Percentiles rank a stretch among this genome's conserved stretches.
phyloP scores from a whole-genome alignment of 768 basidiomycete genomes.

The Epithele typhae region DNA sequence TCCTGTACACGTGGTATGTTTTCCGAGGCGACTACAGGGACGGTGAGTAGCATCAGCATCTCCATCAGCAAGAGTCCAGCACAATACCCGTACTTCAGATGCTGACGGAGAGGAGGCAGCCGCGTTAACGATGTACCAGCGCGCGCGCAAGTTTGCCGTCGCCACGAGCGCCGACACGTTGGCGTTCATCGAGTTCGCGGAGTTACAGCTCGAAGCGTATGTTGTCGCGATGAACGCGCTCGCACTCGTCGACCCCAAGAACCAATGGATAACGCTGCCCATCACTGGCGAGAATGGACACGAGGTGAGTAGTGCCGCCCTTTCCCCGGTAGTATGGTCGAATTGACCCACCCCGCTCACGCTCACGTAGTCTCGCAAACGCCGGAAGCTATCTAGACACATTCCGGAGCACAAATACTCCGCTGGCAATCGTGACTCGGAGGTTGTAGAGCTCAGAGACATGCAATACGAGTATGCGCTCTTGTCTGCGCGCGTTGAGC shows the following conservation, averaged over 20 bases:
- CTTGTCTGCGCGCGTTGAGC: constrained; percentile 71
- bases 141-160: constrained; percentile 71
- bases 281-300: constrained; percentile 41
- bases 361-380: constrained; percentile 54
- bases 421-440: constrained; percentile 59
- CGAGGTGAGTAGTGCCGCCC: constrained; percentile 31
- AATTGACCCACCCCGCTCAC: constrained; percentile 1
- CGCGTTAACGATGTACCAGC: constrained; percentile 89
- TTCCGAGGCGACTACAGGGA: constrained; percentile 85
- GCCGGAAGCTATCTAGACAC: constrained; percentile 63
- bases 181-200: constrained; percentile 46
- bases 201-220: constrained; percentile 76
- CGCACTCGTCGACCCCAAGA: constrained; percentile 72
- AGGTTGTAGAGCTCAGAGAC: constrained; percentile 77
- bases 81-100: constrained; percentile 1
- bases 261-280: constrained; percentile 80
- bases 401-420: constrained; percentile 75
- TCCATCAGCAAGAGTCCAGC: too few relatives aligned
- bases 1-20: constrained; percentile 93
- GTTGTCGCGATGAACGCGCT: constrained; percentile 87
- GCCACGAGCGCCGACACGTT: constrained; percentile 30
- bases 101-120: constrained; percentile 45
- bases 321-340: constrained; percentile 14
- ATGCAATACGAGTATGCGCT: constrained; percentile 76
- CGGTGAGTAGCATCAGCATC: constrained; percentile 49